These are phyloP conservation scores for Rhizomucor miehei DNA, from an alignment of 371 early-diverging fungal species.

Conservation along the genomic window DNA sequence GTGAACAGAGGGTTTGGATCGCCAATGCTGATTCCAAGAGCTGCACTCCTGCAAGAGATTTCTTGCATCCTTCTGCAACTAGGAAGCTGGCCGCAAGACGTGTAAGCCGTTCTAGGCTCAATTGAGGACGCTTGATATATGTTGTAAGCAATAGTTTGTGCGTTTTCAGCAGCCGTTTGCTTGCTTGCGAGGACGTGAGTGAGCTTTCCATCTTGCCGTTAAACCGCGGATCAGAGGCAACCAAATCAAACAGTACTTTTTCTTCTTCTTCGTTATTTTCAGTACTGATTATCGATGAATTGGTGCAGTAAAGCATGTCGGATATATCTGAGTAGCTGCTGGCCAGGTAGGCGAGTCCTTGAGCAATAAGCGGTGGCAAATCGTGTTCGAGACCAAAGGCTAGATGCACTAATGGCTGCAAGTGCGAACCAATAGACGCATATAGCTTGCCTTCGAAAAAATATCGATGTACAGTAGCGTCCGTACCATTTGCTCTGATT, in stretches of 20 bases:
- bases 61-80: slow-evolving; percentile 4
- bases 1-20: slow-evolving; percentile 18
- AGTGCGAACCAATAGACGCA: slow-evolving; percentile 31
- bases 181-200: slow-evolving; percentile 21
- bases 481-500: slow-evolving; percentile 19
- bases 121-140: slow-evolving; percentile 8
- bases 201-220: slow-evolving; percentile 31
- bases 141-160: slow-evolving; percentile 22
- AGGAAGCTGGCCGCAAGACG: slow-evolving; percentile 18
- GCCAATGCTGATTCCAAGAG: slow-evolving; percentile 31
- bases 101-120: not conserved
- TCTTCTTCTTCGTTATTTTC: not conserved
- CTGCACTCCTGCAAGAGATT: slow-evolving; percentile 26
- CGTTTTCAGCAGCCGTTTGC: slow-evolving; percentile 30
- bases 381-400: slow-evolving; percentile 37
- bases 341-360: slow-evolving; percentile 39
- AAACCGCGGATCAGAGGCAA: slow-evolving; percentile 31
- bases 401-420: slow-evolving; percentile 40
- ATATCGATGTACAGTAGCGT: slow-evolving; percentile 19
- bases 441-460: slow-evolving; percentile 16
- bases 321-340: slow-evolving; percentile 18
- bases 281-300: not conserved
- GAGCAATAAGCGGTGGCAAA: slow-evolving; percentile 22
- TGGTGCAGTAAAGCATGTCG: not conserved
- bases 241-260: slow-evolving; percentile 26